Base-by-base conservation (phyloP, 129 eudicot genomes). In the Saussurea involucrata region DNA sequence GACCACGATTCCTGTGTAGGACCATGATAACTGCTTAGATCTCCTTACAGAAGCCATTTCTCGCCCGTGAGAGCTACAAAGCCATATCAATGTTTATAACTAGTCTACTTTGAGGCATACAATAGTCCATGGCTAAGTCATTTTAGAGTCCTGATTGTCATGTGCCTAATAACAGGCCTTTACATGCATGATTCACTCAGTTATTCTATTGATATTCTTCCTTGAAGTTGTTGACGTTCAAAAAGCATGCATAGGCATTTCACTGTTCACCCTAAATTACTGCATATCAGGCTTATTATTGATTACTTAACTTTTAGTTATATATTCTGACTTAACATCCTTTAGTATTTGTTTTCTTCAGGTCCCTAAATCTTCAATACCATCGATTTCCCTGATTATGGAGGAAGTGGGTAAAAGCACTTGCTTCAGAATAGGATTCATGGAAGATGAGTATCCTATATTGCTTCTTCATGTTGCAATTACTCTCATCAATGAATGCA, bases 331-430 rank as follows among this genome's bases (percentile, higher is more conserved):
- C 83, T 77, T 86, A 80, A 80, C 74, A 78, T 81, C 72, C 69
- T 27, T 40, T 84, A 92, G 98, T 87, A 78, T 68, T 73, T 76
- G 88, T 66, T 85, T 90, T 66, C 75, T 85, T 77, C 98, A 93
- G 98, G 89, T 71, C 60, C 75, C 83, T 63, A 84, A 80, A 82
- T 71, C 83, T 58, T 80, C 83, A 71, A 70, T 72, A 73, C 68
- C 81, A 42, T 72, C 74, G 63, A 15, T 84, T 40, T 86, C 84
- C 75, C 63, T 88, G 36, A 64, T 25, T 66, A 44, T 17, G 7
- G 81, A 85, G 33, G 72, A 78, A 73, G 36, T 24, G 24, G 76
- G 60, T 33, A 28, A 55, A 65, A 77, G 60, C 37, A 55, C 58
- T 66, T 66, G 58, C 24, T 76, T 72, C 75, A 76, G 70, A 68